phyloP scores from a whole-genome alignment of 768 basidiomycete species.

The Postia placenta region DNA sequence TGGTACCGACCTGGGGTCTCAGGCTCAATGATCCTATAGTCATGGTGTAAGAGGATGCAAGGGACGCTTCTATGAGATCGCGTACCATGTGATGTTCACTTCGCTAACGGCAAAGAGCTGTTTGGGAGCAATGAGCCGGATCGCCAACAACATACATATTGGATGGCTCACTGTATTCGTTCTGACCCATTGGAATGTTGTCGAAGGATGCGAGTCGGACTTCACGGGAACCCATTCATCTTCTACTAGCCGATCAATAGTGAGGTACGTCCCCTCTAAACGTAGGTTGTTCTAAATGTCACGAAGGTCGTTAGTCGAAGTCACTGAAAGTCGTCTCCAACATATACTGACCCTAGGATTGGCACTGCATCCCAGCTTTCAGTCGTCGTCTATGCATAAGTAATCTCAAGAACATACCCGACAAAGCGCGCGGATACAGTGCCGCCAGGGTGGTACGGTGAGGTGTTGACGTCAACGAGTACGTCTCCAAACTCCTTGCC shows the following conservation, averaged over 20 bases:
- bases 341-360: constrained; percentile 57
- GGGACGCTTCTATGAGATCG: background rate
- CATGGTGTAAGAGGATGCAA: constrained; percentile 3
- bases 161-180: constrained; percentile 41
- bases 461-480: constrained; percentile 43
- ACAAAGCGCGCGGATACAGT: constrained; percentile 60
- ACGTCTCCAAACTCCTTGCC: constrained; percentile 60
- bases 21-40: constrained; percentile 53
- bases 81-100: constrained; percentile 63
- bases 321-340: background rate
- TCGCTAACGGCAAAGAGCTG: constrained; percentile 56
- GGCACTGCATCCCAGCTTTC: constrained; percentile 27
- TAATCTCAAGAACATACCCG: constrained; percentile 30
- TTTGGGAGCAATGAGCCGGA: background rate
- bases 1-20: constrained; percentile 44
- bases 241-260: constrained; percentile 48
- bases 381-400: background rate
- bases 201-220: constrained; percentile 78
- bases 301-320: background rate
- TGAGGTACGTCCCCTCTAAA: constrained; percentile 67
- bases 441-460: constrained; percentile 49
- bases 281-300: constrained; percentile 70
- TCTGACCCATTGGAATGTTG: constrained; percentile 59
- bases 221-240: constrained; percentile 49
- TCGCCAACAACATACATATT: background rate